Conservation (phyloP, 495 filamentous ascomycete genomes). For the Rhypophila decipiens region DNA sequence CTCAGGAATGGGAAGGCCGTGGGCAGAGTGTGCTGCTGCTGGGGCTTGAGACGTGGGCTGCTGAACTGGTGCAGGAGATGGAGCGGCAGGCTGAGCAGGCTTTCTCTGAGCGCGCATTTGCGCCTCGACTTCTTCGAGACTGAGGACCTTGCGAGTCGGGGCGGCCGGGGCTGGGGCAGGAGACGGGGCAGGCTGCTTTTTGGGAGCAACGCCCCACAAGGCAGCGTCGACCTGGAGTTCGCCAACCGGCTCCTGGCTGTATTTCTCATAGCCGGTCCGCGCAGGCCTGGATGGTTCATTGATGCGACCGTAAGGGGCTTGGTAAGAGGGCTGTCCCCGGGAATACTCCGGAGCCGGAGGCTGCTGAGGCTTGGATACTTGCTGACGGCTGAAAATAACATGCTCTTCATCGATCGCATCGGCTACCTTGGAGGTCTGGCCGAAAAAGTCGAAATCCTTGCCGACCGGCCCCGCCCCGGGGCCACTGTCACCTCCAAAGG, state of each 20-base stretch:
- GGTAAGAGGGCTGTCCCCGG: slow-evolving; percentile 32
- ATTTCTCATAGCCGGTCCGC: slow-evolving; percentile 82
- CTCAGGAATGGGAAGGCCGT: slow-evolving; percentile 17
- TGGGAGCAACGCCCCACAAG: slow-evolving; percentile 75
- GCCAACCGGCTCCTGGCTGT: slow-evolving; percentile 65
- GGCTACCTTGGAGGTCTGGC: slow-evolving; percentile 78
- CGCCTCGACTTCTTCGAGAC: slow-evolving; percentile 93
- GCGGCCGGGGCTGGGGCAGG: slow-evolving; percentile 19
- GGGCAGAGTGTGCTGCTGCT: slow-evolving; percentile 25
- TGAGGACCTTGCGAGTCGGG: slow-evolving; percentile 77
- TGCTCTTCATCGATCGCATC: slow-evolving; percentile 86
- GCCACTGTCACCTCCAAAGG: slow-evolving; percentile 62
- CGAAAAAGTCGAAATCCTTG: slow-evolving; percentile 97
- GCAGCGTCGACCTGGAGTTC: slow-evolving; percentile 89
- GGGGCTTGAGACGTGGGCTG: slow-evolving; percentile 19
- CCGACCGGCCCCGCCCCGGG: slow-evolving; percentile 46
- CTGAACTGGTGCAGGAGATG: slow-evolving; percentile 22
- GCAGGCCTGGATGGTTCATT: slow-evolving; percentile 57
- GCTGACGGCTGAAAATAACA: slow-evolving; percentile 65
- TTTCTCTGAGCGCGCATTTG: slow-evolving; percentile 71
- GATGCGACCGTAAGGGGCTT: too few relatives aligned
- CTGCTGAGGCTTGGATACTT: slow-evolving; percentile 39
- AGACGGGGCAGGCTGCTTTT: slow-evolving; percentile 42
- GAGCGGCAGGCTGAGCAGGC: slow-evolving; percentile 30
- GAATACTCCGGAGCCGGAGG: slow-evolving; percentile 23